phyloP scores from a whole-genome alignment of 495 filamentous ascomycete species.

The Tuber microsphaerosporum region DNA sequence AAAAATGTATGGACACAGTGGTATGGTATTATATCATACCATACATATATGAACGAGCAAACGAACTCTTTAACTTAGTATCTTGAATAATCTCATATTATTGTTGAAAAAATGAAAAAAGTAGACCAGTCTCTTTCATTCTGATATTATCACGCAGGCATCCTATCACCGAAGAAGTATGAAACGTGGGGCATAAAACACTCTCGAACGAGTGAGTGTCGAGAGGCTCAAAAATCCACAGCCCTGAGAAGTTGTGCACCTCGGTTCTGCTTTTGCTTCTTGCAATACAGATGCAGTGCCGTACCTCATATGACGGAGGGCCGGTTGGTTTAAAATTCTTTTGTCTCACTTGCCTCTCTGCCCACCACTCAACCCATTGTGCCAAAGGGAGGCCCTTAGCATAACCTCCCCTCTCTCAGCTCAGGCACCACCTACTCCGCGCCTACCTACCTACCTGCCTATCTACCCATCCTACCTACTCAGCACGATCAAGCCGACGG shows the following conservation, averaged over 20 bases:
- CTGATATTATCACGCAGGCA: background rate
- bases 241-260: background rate
- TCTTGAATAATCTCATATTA: background rate
- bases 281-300: background rate
- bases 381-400: background rate
- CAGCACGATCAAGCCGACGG: background rate
- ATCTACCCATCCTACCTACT: background rate
- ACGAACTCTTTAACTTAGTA: background rate
- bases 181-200: background rate
- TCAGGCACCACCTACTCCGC: background rate
- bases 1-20: background rate
- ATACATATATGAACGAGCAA: background rate
- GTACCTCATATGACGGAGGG: background rate
- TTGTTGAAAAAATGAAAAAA: background rate
- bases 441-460: background rate
- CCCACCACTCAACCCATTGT: background rate
- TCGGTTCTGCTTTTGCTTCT: background rate
- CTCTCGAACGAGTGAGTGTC: background rate
- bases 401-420: background rate
- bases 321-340: background rate
- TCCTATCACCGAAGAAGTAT: background rate
- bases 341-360: background rate
- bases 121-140: background rate
- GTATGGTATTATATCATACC: background rate
- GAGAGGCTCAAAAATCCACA: background rate